Percentiles rank a stretch among this genome's conserved stretches.
Conservation (phyloP, 129 eudicot species). For the Lactuca sativa region DNA sequence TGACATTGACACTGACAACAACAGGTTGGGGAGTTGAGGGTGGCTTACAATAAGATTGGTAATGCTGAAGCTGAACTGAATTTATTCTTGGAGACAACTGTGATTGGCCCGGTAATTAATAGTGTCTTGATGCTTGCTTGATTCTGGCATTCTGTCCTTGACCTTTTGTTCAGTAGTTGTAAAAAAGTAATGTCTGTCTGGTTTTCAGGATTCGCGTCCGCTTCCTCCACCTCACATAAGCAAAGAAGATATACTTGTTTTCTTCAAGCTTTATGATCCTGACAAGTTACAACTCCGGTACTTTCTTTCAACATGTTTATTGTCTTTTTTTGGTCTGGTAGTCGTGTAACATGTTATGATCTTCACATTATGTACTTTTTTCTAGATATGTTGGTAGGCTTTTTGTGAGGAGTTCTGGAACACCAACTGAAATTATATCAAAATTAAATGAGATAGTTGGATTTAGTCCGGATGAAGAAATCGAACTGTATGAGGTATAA, state of each 20-base stretch:
- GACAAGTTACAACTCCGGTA: constrained; percentile 92
- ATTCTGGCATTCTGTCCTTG: constrained; percentile 1
- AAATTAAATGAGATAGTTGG: too few species aligned
- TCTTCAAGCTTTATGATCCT: constrained; percentile 32
- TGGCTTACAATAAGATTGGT: constrained; percentile 68
- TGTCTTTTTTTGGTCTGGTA: background rate
- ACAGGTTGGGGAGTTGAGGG: constrained; percentile 91
- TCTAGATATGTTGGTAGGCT: constrained; percentile 80
- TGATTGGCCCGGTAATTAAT: constrained; percentile 73
- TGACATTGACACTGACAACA: constrained; percentile 22
- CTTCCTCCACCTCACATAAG: constrained; percentile 74
- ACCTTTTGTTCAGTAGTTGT: background rate
- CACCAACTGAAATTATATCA: too few species aligned
- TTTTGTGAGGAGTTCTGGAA: constrained; percentile 72
- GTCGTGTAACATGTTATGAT: background rate
- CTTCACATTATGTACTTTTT: constrained; percentile 3
- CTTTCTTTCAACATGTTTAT: constrained; percentile 7
- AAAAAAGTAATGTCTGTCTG: background rate
- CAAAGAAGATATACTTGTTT: constrained; percentile 82
- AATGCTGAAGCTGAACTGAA: constrained; percentile 73
- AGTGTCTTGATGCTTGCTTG: constrained; percentile 2
- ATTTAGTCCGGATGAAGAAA: too few species aligned
- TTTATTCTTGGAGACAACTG: constrained; percentile 73
- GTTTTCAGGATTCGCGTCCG: constrained; percentile 66
- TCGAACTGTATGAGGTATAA: constrained; percentile 74